Evolutionary conservation across 352 stramenopile species (phyloP).

Genomic region (Phytophthora pseudosyringae): DNA sequence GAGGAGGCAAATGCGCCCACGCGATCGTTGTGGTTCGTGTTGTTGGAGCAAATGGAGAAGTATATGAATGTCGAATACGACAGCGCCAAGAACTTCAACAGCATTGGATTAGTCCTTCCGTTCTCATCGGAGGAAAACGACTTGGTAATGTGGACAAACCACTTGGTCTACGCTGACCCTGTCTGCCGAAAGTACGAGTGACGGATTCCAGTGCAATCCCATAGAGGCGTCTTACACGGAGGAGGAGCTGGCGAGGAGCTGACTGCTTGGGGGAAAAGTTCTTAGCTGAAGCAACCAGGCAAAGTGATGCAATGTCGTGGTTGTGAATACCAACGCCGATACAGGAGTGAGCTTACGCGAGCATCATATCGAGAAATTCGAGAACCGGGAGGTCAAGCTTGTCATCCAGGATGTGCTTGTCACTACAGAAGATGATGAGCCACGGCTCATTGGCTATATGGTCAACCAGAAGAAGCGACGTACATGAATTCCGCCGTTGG

Average conservation of each 20-base stretch:
- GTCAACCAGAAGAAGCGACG: conserved; percentile 7
- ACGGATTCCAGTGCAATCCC: conserved; percentile 10
- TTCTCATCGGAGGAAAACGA: conserved; percentile 88
- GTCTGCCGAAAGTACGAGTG: conserved; percentile 87
- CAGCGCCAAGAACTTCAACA: conserved; percentile 87
- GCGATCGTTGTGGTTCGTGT: conserved; percentile 71
- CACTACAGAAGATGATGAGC: conserved; percentile 30
- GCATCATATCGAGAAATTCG: conserved; percentile 73
- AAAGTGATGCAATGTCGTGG: not conserved
- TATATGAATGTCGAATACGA: conserved; percentile 89
- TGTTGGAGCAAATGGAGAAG: conserved; percentile 68
- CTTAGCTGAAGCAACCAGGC: not conserved
- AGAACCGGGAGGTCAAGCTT: conserved; percentile 56
- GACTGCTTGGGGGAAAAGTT: not conserved
- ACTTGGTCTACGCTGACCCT: conserved; percentile 84
- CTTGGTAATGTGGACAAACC: conserved; percentile 83
- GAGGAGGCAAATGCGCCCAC: conserved; percentile 68
- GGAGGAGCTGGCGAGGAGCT: not conserved
- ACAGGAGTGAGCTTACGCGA: conserved; percentile 37
- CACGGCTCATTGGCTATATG: not conserved
- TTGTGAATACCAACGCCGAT: not conserved
- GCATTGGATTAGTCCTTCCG: conserved; percentile 76
- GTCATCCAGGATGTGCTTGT: conserved; percentile 55
- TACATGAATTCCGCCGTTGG: conserved; percentile 40
- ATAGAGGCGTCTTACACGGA: not conserved